Base-by-base conservation (phyloP, 345 rosid genomes). In the Citrus sp. region DNA sequence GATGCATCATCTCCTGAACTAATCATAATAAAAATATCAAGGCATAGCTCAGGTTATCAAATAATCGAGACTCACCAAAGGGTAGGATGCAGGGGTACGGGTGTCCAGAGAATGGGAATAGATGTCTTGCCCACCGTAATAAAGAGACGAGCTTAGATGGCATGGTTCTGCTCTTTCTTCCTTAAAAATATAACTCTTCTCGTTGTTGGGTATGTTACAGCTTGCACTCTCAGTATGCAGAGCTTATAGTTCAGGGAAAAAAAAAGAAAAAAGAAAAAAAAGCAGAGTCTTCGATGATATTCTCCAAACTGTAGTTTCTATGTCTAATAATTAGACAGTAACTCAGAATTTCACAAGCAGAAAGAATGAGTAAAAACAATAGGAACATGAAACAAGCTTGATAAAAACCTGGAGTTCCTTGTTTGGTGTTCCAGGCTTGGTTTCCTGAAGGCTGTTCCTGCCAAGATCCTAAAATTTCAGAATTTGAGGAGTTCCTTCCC, bases 91-190 rank as follows among this genome's bases (percentile, higher is more conserved):
- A 16, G 87, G 59, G 56, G 67, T 81, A 58, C 82, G 84, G 70
- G 51, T 80, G 61, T 59, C 87, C 5, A 90, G 77, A 69, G 89
- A 65, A 55, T 62, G 82, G 65, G 89, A 86, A 75, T 88, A 92
- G 67, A 87, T 83, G 65, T 93, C 97, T 88, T 85, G 98, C 32
- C 97, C 98, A 75, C 98, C 97, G 54, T 93, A 92, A 91, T 93
- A 92, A 72, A 92, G 85, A 24, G 98, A 90, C 76, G 98, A 94
- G 79, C 98, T 93, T 67, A 94, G 85, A 78, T 92, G 89, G 77
- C 94, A 94, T 37, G 94, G 94, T 25, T 83, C 86, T 56, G 38
- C 84, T 79, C 81, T 85, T 77, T 86, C 93, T 84, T 91, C 90
- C 77, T 70, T 80, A 71, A 85, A 86, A 22, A 73, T 73, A 21